Percentiles rank a stretch among this genome's conserved stretches.
Conservation (phyloP, 2,329 filamentous ascomycete genomes). For the Penicillium palitans region DNA sequence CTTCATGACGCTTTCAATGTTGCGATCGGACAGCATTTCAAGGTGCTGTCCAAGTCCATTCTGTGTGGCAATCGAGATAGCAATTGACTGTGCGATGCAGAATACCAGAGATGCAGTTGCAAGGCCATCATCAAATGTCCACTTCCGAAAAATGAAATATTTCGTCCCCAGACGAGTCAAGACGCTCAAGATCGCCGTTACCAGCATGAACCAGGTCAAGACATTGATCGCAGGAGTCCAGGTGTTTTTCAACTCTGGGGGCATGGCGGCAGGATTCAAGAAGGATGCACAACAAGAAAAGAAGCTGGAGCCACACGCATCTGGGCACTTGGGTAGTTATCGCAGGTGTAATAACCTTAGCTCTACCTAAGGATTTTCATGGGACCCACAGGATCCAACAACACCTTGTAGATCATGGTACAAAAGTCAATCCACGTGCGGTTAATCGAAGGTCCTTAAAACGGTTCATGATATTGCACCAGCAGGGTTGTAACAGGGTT, state of each 20-base stretch:
- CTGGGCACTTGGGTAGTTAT: background rate
- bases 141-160: conserved; percentile 25
- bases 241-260: conserved; percentile 12
- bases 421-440: background rate
- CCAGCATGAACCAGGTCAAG: conserved; percentile 31
- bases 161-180: conserved; percentile 29
- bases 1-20: conserved; percentile 23
- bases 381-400: background rate
- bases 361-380: background rate
- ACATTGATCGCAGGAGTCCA: conserved; percentile 27
- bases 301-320: background rate
- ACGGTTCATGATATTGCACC: background rate
- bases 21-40: conserved; percentile 5
- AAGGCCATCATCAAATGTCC: conserved; percentile 26
- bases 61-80: conserved; percentile 24
- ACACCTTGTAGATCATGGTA: background rate
- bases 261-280: background rate
- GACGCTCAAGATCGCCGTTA: conserved; percentile 26
- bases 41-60: conserved; percentile 28
- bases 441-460: too few species aligned
- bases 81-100: conserved; percentile 24
- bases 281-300: background rate
- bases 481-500: background rate
- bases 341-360: background rate
- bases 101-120: conserved; percentile 22